phyloP scores from a whole-genome alignment of 352 stramenopile species.

The Saprolegnia diclina region DNA sequence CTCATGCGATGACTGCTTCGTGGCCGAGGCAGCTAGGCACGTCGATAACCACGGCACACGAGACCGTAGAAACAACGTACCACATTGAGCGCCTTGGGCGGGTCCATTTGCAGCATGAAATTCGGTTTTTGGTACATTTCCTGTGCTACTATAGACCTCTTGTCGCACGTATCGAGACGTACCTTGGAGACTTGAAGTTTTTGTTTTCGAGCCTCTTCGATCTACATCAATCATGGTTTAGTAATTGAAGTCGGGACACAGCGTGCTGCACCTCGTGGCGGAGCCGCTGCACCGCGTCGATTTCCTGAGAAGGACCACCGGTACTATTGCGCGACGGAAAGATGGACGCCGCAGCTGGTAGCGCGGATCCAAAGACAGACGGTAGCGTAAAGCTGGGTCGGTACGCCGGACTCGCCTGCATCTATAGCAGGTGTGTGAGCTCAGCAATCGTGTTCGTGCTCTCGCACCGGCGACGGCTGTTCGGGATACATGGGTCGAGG shows the following conservation, averaged over 20 bases:
- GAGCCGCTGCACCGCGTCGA: slow-evolving; percentile 16
- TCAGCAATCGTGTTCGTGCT: too few relatives aligned
- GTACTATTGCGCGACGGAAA: too few relatives aligned
- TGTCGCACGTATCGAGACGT: not conserved
- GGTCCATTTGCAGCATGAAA: slow-evolving; percentile 10
- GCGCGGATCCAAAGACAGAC: too few relatives aligned
- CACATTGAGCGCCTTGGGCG: not conserved
- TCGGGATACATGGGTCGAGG: too few relatives aligned
- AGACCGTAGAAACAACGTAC: not conserved
- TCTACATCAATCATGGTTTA: not conserved
- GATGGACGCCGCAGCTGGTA: too few relatives aligned
- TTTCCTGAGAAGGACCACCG: not conserved
- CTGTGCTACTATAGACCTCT: not conserved
- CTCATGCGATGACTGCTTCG: too few relatives aligned
- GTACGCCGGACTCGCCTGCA: too few relatives aligned
- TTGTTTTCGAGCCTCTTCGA: slow-evolving; percentile 23
- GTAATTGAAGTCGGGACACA: not conserved
- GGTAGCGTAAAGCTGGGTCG: too few relatives aligned
- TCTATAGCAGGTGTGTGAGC: too few relatives aligned
- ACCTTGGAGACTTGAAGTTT: slow-evolving; percentile 13
- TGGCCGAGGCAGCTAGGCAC: too few relatives aligned
- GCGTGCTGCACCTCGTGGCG: slow-evolving; percentile 9
- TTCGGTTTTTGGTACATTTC: slow-evolving; percentile 22
- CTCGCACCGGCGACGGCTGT: too few relatives aligned
- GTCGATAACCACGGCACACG: too few relatives aligned